Evolutionary conservation across 2,329 filamentous ascomycete species (phyloP).

Genomic region (Tolypocladium album): DNA sequence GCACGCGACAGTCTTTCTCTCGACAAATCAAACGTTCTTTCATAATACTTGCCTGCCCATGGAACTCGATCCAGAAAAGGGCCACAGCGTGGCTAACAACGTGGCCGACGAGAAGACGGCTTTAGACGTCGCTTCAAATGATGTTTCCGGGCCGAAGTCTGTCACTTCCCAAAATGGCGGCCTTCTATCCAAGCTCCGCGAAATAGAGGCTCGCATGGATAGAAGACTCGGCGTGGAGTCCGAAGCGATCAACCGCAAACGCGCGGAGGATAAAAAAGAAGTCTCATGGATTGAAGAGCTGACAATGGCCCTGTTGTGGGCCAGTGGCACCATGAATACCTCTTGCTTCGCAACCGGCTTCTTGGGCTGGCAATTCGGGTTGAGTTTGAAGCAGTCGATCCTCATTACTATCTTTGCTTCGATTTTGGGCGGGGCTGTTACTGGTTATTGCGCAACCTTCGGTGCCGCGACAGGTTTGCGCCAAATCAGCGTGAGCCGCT

Average conservation of each 20-base stretch:
- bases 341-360: slow-evolving; percentile 41
- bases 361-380: slow-evolving; percentile 35
- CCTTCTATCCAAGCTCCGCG: slow-evolving; percentile 24
- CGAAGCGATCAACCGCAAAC: slow-evolving; percentile 32
- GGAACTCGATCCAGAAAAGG: background rate
- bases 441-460: slow-evolving; percentile 38
- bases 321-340: slow-evolving; percentile 38
- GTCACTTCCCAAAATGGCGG: slow-evolving; percentile 4
- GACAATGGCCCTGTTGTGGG: slow-evolving; percentile 42
- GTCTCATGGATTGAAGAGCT: slow-evolving; percentile 27
- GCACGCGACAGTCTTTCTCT: background rate
- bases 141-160: background rate
- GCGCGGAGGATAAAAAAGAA: slow-evolving; percentile 25
- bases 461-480: slow-evolving; percentile 38
- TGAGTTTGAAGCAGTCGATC: slow-evolving; percentile 32
- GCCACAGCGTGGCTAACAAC: background rate
- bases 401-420: slow-evolving; percentile 34
- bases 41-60: background rate
- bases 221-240: slow-evolving; percentile 36
- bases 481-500: slow-evolving; percentile 38
- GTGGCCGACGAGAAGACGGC: background rate
- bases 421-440: slow-evolving; percentile 19
- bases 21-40: background rate
- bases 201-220: slow-evolving; percentile 32
- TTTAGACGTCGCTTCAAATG: background rate